A percentile compares a stretch with the other conserved stretches of the same genome.
These are phyloP conservation scores for Talaromyces sp. DNA, from an alignment of 2,329 filamentous ascomycete species.

Conservation along the genomic window DNA sequence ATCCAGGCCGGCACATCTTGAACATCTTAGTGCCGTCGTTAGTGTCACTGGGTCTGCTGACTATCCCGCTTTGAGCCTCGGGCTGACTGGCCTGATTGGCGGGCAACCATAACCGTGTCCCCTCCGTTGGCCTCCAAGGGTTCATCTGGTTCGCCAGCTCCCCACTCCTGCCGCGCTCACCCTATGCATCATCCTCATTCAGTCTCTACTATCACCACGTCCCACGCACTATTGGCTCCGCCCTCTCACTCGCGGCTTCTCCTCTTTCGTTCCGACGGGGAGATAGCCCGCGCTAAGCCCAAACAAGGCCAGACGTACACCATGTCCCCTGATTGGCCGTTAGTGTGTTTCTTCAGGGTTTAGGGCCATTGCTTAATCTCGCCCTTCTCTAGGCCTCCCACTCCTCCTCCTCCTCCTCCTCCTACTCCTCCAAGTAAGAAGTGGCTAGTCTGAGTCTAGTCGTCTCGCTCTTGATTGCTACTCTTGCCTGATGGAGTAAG, in stretches of 20 bases:
- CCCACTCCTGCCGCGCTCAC: background rate
- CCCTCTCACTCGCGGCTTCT: background rate
- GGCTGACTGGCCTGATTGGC: background rate
- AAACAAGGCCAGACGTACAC: background rate
- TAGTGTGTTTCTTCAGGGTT: conserved; percentile 4
- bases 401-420: too few species aligned
- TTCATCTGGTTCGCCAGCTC: background rate
- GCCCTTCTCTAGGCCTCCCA: background rate
- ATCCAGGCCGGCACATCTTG: background rate
- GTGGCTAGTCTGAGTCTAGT: background rate
- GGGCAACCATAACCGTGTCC: background rate
- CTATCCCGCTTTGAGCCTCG: background rate
- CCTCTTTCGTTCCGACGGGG: background rate
- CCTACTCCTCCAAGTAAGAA: too few species aligned
- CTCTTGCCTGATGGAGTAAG: background rate
- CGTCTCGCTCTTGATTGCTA: background rate
- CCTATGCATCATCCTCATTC: background rate
- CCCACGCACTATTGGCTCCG: background rate
- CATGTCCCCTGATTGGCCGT: background rate
- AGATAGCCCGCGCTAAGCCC: background rate
- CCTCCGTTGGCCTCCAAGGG: background rate
- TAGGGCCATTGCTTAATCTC: conserved; percentile 1
- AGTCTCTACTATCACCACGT: background rate
- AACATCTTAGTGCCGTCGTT: background rate
- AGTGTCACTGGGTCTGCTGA: background rate